A percentile compares a stretch with the other conserved stretches of the same genome.
Evolutionary conservation across 768 basidiomycete species (phyloP).

Genomic region (Amanita polypyramis): DNA sequence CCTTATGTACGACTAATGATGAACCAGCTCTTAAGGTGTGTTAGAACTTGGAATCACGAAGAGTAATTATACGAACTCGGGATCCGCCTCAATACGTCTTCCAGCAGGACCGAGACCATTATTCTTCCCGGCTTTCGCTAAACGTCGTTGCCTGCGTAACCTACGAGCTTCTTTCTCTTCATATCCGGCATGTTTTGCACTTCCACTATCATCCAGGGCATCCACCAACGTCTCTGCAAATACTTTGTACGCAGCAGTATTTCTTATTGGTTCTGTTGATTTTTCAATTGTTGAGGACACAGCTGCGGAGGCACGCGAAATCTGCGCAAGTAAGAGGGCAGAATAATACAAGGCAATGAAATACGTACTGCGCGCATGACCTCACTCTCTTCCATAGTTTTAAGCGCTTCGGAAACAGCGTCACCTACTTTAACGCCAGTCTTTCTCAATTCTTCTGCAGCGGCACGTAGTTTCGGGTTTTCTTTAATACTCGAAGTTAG

Average conservation of each 20-base stretch:
- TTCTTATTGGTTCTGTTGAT: constrained; percentile 94
- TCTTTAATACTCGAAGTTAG: constrained; percentile 91
- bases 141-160: constrained; percentile 63
- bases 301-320: constrained; percentile 77
- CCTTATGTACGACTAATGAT: constrained; percentile 76
- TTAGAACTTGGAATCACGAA: constrained; percentile 1
- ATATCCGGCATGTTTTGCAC: constrained; percentile 90
- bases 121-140: constrained; percentile 76
- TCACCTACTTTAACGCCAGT: constrained; percentile 88
- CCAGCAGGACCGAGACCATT: constrained; percentile 40
- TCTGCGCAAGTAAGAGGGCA: constrained; percentile 30
- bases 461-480: constrained; percentile 84
- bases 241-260: constrained; percentile 90
- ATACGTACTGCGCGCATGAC: constrained; percentile 68
- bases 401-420: constrained; percentile 86
- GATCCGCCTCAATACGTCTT: constrained; percentile 52
- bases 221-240: constrained; percentile 85
- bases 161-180: constrained; percentile 91
- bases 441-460: constrained; percentile 86
- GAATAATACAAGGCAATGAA: background rate
- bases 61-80: constrained; percentile 49
- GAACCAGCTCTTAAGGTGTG: constrained; percentile 59
- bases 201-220: constrained; percentile 88
- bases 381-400: constrained; percentile 91
- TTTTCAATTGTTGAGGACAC: constrained; percentile 79